Percentiles rank a stretch among this genome's conserved stretches.
Conservation (phyloP, 2,329 filamentous ascomycete species). For the Fusarium mexicanum region DNA sequence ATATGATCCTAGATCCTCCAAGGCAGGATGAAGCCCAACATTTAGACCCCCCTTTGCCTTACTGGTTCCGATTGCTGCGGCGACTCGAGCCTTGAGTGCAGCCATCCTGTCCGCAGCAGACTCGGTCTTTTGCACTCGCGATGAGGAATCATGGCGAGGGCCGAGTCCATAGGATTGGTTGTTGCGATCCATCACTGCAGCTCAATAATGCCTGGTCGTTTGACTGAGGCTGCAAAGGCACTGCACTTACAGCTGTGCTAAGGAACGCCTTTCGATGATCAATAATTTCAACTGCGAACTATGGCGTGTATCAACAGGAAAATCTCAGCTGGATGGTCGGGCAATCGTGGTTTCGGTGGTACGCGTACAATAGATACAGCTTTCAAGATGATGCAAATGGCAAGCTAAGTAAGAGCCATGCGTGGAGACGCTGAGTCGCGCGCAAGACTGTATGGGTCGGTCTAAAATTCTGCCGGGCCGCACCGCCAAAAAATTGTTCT, state of each 20-base stretch:
- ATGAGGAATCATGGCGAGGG: slow-evolving; percentile 64
- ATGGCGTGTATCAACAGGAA: background rate
- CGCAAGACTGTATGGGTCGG: slow-evolving; percentile 13
- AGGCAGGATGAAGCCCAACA: slow-evolving; percentile 79
- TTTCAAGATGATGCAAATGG: slow-evolving; percentile 24
- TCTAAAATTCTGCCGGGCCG: slow-evolving; percentile 53
- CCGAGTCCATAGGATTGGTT: slow-evolving; percentile 62
- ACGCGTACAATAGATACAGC: background rate
- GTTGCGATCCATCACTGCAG: slow-evolving; percentile 60
- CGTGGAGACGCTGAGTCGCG: slow-evolving; percentile 23
- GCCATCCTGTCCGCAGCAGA: slow-evolving; percentile 74
- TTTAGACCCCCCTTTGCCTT: slow-evolving; percentile 75
- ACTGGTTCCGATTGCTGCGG: slow-evolving; percentile 72
- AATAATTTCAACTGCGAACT: background rate
- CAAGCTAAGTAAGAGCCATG: background rate
- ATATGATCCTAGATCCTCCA: slow-evolving; percentile 66
- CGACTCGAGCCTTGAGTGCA: slow-evolving; percentile 81
- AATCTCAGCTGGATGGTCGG: background rate
- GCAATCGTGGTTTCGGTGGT: background rate
- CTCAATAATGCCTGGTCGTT: background rate
- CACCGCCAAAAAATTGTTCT: slow-evolving; percentile 59
- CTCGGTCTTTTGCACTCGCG: slow-evolving; percentile 65
- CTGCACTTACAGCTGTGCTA: background rate
- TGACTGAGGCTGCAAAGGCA: background rate
- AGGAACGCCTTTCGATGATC: background rate